A percentile compares a stretch with the other conserved stretches of the same genome.
These are phyloP conservation scores for Skeletonema costatum DNA, from an alignment of 108 stramenopile genomes.

Conservation along the genomic window DNA sequence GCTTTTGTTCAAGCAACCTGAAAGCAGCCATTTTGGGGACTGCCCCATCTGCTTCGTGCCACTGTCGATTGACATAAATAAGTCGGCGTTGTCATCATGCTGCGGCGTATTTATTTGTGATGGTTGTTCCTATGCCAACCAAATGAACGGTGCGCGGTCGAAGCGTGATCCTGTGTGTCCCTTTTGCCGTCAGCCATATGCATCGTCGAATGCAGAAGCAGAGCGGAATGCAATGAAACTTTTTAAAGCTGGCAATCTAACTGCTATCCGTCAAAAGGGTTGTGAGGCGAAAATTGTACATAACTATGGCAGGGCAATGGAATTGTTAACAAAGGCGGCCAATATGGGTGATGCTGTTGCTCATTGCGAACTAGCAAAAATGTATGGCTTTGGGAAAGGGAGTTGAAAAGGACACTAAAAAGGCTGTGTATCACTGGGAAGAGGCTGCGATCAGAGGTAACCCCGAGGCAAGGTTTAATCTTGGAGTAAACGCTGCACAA, in stretches of 20 bases:
- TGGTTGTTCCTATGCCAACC: not conserved
- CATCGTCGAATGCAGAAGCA: not conserved
- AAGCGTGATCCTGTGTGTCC: not conserved
- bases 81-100: not conserved
- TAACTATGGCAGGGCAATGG: not conserved
- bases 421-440: not conserved
- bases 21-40: slow-evolving; percentile 5
- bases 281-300: not conserved
- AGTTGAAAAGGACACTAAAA: not conserved
- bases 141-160: not conserved
- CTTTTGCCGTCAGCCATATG: not conserved
- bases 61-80: not conserved
- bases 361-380: not conserved
- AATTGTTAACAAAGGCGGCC: not conserved
- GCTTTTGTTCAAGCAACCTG: slow-evolving; percentile 1
- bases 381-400: not conserved
- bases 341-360: not conserved
- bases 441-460: not conserved
- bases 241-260: not conserved
- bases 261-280: not conserved
- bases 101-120: not conserved
- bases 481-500: not conserved
- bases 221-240: not conserved
- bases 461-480: not conserved
- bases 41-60: not conserved